Percentiles rank a stretch among this genome's conserved stretches.
phyloP scores from a whole-genome alignment of 2,329 filamentous ascomycete genomes.

The Botrytis sinoallii region DNA sequence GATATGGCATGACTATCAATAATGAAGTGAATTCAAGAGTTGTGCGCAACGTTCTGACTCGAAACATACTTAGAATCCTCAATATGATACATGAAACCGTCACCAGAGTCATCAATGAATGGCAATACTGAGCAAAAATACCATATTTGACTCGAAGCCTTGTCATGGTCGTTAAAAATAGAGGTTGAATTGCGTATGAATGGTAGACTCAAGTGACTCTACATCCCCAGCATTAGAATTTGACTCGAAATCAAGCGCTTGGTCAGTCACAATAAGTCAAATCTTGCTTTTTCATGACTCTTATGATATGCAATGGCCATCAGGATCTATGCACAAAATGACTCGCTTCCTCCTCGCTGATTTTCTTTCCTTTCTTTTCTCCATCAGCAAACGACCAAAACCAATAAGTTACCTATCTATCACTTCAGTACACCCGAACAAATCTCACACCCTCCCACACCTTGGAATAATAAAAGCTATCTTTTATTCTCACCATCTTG shows the following conservation, averaged over 20 bases:
- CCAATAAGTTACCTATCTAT: not conserved
- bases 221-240: not conserved
- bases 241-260: not conserved
- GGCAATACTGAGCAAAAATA: no score
- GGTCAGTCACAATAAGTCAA: not conserved
- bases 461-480: rapidly evolving
- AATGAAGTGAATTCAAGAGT: no score
- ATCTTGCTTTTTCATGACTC: rapidly evolving
- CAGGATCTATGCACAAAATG: not conserved
- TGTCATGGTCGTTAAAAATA: not conserved
- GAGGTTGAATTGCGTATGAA: not conserved
- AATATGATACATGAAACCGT: no score
- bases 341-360: rapidly evolving
- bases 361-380: not conserved
- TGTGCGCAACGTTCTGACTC: no score
- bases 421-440: not conserved
- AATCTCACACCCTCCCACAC: not conserved
- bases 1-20: no score
- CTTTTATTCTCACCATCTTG: not conserved
- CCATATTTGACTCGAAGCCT: no score
- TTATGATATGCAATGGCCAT: not conserved
- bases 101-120: no score
- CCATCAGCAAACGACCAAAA: no score
- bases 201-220: not conserved
- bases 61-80: no score